Conservation (phyloP, 768 basidiomycete genomes). For the Lactarius evosmus region DNA sequence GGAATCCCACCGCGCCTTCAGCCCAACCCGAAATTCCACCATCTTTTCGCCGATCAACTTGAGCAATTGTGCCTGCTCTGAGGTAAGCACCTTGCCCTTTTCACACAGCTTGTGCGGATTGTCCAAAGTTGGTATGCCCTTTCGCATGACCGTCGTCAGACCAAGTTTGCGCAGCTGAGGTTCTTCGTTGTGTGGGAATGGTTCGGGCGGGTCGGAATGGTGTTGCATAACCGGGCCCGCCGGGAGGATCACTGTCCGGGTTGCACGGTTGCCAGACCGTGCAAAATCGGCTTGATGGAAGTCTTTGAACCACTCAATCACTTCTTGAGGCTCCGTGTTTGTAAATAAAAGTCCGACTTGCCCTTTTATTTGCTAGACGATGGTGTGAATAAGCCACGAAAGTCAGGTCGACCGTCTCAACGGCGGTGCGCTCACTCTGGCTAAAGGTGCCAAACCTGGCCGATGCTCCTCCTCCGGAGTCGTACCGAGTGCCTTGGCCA, state of each 20-base stretch:
- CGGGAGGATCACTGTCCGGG: constrained; percentile 70
- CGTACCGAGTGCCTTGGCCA: constrained; percentile 93
- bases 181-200: constrained; percentile 96
- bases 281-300: constrained; percentile 91
- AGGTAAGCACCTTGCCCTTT: constrained; percentile 71
- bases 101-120: constrained; percentile 82
- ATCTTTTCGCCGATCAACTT: constrained; percentile 89
- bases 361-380: constrained; percentile 81
- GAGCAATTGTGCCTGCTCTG: constrained; percentile 88
- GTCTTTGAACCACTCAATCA: constrained; percentile 89
- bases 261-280: constrained; percentile 78
- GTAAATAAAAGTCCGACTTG: constrained; percentile 94
- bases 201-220: constrained; percentile 76
- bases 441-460: constrained; percentile 72
- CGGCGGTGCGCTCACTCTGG: constrained; percentile 50
- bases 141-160: constrained; percentile 75
- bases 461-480: constrained; percentile 85
- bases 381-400: constrained; percentile 2
- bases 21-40: constrained; percentile 76
- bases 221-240: constrained; percentile 81
- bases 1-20: constrained; percentile 72
- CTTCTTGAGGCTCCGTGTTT: constrained; percentile 83
- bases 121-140: constrained; percentile 82
- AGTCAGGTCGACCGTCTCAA: background rate
- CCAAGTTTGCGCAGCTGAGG: constrained; percentile 94